phyloP scores from a whole-genome alignment of 768 basidiomycete species.

The Mycena latifolia region DNA sequence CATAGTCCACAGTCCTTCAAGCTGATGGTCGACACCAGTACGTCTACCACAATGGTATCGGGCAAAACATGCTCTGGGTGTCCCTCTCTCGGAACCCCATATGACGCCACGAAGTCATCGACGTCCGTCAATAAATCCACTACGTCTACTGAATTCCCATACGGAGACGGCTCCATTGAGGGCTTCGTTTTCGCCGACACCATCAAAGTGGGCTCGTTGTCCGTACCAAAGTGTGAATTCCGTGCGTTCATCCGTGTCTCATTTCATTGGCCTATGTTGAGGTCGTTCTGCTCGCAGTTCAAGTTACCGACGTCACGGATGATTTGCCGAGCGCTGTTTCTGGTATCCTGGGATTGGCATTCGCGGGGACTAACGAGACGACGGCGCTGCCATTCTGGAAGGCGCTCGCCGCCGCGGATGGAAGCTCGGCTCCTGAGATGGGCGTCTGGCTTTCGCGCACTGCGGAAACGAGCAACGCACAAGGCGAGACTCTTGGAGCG shows the following conservation, averaged over 20 bases:
- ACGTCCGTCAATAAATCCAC: constrained; percentile 16
- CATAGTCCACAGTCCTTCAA: constrained; percentile 7
- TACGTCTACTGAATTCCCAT: background rate
- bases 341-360: constrained; percentile 9
- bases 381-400: constrained; percentile 12
- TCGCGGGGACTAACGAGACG: background rate
- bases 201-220: background rate
- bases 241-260: constrained; percentile 2
- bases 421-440: background rate
- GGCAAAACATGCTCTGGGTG: background rate
- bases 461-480: background rate
- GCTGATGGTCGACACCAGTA: constrained; percentile 9
- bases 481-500: background rate
- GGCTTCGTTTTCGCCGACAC: constrained; percentile 10
- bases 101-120: constrained; percentile 3
- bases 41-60: background rate
- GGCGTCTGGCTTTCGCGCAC: constrained; percentile 21
- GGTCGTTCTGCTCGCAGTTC: background rate
- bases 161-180: background rate
- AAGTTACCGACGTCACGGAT: background rate
- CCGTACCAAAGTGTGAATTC: constrained; percentile 1
- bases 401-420: background rate
- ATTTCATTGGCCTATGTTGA: background rate
- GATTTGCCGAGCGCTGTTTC: background rate
- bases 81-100: background rate